Percentiles rank a stretch among this genome's conserved stretches.
phyloP scores from a whole-genome alignment of 83 land plant species.

The Diphasiastrum complanatum region DNA sequence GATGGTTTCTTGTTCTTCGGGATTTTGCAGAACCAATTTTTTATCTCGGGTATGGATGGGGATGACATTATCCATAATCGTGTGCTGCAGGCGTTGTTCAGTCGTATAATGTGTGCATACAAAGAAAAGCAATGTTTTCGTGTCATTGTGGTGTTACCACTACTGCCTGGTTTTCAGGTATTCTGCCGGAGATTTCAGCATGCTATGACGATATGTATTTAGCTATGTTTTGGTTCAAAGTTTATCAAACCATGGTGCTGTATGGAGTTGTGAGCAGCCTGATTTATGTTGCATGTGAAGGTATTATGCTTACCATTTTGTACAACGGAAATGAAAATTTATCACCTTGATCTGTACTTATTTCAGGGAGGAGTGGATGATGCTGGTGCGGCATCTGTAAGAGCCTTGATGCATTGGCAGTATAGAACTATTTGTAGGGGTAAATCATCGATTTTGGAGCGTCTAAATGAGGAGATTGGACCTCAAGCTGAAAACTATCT shows the following conservation, averaged over 20 bases:
- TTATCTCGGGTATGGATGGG: slow-evolving; percentile 86
- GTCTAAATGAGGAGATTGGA: slow-evolving; percentile 61
- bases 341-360: background rate
- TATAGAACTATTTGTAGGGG: slow-evolving; percentile 92
- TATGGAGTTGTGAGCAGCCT: too few species aligned
- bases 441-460: slow-evolving; percentile 61
- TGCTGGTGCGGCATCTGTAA: slow-evolving; percentile 94
- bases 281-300: background rate
- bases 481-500: slow-evolving; percentile 67
- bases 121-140: slow-evolving; percentile 73
- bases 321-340: background rate
- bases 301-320: background rate
- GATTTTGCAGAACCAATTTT: slow-evolving; percentile 85
- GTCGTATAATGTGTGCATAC: slow-evolving; percentile 76
- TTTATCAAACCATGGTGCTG: too few species aligned
- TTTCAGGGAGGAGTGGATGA: slow-evolving; percentile 91
- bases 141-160: slow-evolving; percentile 83
- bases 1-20: background rate
- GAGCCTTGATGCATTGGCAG: slow-evolving; percentile 98
- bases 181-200: background rate
- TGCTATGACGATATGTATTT: background rate
- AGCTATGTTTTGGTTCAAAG: too few species aligned
- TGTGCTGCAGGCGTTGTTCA: slow-evolving; percentile 68
- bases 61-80: slow-evolving; percentile 81
- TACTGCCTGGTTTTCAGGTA: slow-evolving; percentile 94